phyloP scores from a whole-genome alignment of 2,329 filamentous ascomycete genomes.

The Colletotrichum siamense region DNA sequence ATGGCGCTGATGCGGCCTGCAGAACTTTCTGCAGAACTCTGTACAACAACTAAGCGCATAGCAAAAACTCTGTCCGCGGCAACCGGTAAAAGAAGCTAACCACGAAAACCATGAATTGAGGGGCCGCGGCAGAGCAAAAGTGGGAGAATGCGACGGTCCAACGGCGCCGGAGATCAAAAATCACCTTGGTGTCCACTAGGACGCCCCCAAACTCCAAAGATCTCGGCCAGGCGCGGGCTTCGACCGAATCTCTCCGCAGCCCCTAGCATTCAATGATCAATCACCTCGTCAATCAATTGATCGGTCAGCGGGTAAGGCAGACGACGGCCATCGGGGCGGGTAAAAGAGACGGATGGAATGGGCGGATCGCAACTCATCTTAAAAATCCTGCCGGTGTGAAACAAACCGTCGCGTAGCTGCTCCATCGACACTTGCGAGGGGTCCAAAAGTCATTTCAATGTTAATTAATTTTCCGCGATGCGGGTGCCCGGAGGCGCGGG shows the following conservation, averaged over 20 bases:
- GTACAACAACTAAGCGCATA: not conserved
- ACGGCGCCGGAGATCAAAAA: not conserved
- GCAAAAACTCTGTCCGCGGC: not conserved
- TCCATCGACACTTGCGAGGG: not conserved
- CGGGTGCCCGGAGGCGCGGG: not conserved
- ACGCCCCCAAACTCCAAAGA: not conserved
- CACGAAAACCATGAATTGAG: not conserved
- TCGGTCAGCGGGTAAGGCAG: not conserved
- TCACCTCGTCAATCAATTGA: not conserved
- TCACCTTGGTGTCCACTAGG: not conserved
- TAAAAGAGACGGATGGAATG: not conserved
- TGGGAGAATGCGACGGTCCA: not conserved
- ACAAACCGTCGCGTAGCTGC: constrained; percentile 8
- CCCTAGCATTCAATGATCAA: not conserved
- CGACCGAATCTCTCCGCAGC: constrained; percentile 7
- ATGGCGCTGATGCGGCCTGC: not conserved
- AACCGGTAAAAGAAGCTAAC: not conserved
- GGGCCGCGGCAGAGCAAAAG: not conserved
- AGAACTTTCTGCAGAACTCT: not conserved
- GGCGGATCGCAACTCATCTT: constrained; percentile 11
- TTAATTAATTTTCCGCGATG: constrained; percentile 8
- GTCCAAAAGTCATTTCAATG: constrained; percentile 13
- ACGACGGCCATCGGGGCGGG: not conserved
- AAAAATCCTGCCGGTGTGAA: constrained; percentile 19
- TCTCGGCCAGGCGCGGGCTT: not conserved